phyloP scores from a whole-genome alignment of 306 rosid genomes.

The Medicago arabica region DNA sequence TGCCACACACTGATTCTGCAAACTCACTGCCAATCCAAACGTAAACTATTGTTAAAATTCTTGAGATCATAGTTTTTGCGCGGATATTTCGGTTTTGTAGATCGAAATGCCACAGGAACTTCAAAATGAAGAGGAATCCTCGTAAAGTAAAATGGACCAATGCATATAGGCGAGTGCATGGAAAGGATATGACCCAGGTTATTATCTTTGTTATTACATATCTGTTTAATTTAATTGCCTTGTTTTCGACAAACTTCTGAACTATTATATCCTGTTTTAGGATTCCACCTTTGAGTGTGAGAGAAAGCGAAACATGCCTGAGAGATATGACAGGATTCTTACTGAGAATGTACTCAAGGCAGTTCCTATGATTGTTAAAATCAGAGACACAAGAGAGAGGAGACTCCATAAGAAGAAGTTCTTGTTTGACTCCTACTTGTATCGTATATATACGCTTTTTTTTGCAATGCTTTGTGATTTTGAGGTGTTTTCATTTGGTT shows the following conservation, averaged over 20 bases:
- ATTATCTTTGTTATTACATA: not conserved
- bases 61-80: slow-evolving; percentile 19
- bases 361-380: slow-evolving; percentile 72
- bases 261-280: slow-evolving; percentile 42
- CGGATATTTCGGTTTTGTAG: slow-evolving; percentile 91
- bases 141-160: slow-evolving; percentile 94
- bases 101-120: slow-evolving; percentile 95
- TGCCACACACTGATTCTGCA: not conserved
- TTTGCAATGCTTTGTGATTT: not conserved
- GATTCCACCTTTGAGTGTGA: slow-evolving; percentile 92
- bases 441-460: not conserved
- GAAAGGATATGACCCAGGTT: slow-evolving; percentile 97
- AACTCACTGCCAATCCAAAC: not conserved
- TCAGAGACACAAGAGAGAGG: slow-evolving; percentile 61
- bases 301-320: slow-evolving; percentile 89
- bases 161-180: slow-evolving; percentile 78
- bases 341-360: slow-evolving; percentile 66
- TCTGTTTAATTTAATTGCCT: not conserved
- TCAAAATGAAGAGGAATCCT: slow-evolving; percentile 97
- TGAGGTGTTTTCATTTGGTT: slow-evolving; percentile 1
- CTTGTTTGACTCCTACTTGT: slow-evolving; percentile 35
- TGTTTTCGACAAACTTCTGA: slow-evolving; percentile 18
- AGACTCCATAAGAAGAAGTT: slow-evolving; percentile 62
- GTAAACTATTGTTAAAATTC: not conserved
- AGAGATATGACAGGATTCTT: slow-evolving; percentile 82